phyloP scores from a whole-genome alignment of 2,329 filamentous ascomycete species.

The Ceratocystis diversiconidia region DNA sequence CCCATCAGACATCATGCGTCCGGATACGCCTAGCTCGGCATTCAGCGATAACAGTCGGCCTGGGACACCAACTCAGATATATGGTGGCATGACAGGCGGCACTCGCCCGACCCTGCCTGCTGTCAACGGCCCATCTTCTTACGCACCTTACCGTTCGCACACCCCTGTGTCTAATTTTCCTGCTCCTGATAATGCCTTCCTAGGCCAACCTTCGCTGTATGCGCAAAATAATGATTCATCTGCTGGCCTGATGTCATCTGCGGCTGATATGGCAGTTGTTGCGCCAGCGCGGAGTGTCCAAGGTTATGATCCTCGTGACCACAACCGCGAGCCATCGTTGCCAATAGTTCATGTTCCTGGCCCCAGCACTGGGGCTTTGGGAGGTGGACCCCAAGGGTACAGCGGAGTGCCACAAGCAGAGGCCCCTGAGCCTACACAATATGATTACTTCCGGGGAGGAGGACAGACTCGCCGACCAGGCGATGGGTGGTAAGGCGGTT shows the following conservation, averaged over 20 bases:
- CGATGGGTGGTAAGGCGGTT: constrained; percentile 27
- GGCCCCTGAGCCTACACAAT: constrained; percentile 35
- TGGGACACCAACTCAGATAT: constrained; percentile 30
- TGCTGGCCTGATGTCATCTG: constrained; percentile 38
- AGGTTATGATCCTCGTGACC: constrained; percentile 24
- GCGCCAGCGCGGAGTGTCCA: constrained; percentile 25
- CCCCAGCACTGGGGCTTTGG: constrained; percentile 37
- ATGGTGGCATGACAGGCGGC: constrained; percentile 22
- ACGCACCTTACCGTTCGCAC: constrained; percentile 20
- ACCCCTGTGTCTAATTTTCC: constrained; percentile 12
- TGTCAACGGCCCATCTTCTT: constrained; percentile 14
- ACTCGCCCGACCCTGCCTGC: constrained; percentile 12
- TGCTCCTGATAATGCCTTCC: constrained; percentile 17
- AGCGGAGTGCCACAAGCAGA: constrained; percentile 44
- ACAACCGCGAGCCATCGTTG: constrained; percentile 15
- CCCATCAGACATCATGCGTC: constrained; percentile 42
- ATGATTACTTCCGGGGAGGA: constrained; percentile 42
- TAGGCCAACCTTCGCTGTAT: constrained; percentile 28
- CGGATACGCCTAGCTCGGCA: constrained; percentile 43
- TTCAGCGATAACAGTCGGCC: constrained; percentile 35
- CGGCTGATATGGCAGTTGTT: constrained; percentile 37
- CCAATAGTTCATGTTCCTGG: constrained; percentile 24
- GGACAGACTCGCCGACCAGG: constrained; percentile 25
- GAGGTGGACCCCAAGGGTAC: constrained; percentile 45
- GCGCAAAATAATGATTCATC: constrained; percentile 38